Percentiles rank a stretch among this genome's conserved stretches.
phyloP scores from a whole-genome alignment of 306 rosid genomes.

The Vicia sativa region DNA sequence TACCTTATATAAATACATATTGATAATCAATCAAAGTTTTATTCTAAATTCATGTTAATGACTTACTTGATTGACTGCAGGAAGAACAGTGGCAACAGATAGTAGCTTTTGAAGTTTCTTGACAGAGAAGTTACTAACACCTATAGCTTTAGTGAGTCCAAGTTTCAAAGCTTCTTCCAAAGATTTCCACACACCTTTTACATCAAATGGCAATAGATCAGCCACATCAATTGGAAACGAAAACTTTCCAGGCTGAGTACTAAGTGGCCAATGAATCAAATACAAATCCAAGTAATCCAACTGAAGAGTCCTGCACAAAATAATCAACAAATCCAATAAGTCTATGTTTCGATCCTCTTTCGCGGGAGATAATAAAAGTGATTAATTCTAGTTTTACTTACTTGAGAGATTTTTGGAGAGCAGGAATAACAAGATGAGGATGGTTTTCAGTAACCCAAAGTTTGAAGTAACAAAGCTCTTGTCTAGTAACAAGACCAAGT shows the following conservation, averaged over 20 bases:
- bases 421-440: constrained; percentile 47
- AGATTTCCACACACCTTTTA: constrained; percentile 58
- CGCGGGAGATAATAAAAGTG: no score
- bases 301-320: constrained; percentile 46
- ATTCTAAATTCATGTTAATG: neutral
- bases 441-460: constrained; percentile 53
- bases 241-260: constrained; percentile 46
- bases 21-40: neutral
- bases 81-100: constrained; percentile 40
- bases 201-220: constrained; percentile 51
- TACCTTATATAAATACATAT: neutral
- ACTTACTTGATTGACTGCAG: constrained; percentile 48
- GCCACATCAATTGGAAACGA: constrained; percentile 39
- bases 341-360: neutral
- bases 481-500: constrained; percentile 45
- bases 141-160: constrained; percentile 52
- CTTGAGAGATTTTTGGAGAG: constrained; percentile 47
- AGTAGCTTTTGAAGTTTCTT: constrained; percentile 50
- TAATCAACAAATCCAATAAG: neutral
- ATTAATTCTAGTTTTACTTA: neutral
- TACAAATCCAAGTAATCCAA: constrained; percentile 54
- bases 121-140: constrained; percentile 63
- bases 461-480: constrained; percentile 59
- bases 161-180: constrained; percentile 52
- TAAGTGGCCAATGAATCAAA: constrained; percentile 55